A percentile compares a stretch with the other conserved stretches of the same genome.
Evolutionary conservation across 2,329 filamentous ascomycete species (phyloP).

Genomic region (Pseudomassariella vexata): DNA sequence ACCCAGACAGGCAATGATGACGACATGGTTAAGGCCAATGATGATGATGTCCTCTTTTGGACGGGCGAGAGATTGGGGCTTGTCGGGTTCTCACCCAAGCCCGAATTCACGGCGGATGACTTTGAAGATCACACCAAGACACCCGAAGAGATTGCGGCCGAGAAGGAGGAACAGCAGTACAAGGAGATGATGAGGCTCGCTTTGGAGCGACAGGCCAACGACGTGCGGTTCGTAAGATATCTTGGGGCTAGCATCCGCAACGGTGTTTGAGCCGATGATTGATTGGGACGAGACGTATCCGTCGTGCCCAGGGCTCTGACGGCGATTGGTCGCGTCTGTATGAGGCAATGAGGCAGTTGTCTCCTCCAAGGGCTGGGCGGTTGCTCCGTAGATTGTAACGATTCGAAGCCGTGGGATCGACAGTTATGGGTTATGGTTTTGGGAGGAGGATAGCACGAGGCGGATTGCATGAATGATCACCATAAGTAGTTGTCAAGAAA

Average conservation of each 20-base stretch:
- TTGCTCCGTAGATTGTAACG: too few relatives aligned
- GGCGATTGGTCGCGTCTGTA: too few relatives aligned
- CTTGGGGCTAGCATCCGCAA: slow-evolving; percentile 45
- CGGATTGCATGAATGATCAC: too few relatives aligned
- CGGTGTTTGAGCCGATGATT: slow-evolving; percentile 8
- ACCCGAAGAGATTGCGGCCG: slow-evolving; percentile 41
- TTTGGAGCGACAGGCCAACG: slow-evolving; percentile 71
- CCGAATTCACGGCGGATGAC: slow-evolving; percentile 42
- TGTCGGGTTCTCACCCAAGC: slow-evolving; percentile 53
- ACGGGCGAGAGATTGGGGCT: slow-evolving; percentile 80
- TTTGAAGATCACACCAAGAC: slow-evolving; percentile 42
- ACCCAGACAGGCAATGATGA: slow-evolving; percentile 34
- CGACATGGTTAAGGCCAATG: slow-evolving; percentile 27
- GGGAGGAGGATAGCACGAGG: too few relatives aligned
- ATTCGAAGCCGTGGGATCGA: too few relatives aligned
- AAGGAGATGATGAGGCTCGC: slow-evolving; percentile 67
- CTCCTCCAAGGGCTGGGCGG: too few relatives aligned
- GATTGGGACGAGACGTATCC: too few relatives aligned
- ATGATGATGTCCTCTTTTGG: slow-evolving; percentile 76
- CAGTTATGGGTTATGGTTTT: too few relatives aligned
- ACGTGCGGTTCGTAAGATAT: slow-evolving; percentile 67
- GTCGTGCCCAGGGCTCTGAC: too few relatives aligned
- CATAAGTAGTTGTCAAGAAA: too few relatives aligned
- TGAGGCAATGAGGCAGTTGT: too few relatives aligned
- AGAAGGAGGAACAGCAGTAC: slow-evolving; percentile 56